Evolutionary conservation across 306 rosid genomes (phyloP), one percentile per base, ranked within the genome.

Genomic region (Medicago arabica): DNA sequence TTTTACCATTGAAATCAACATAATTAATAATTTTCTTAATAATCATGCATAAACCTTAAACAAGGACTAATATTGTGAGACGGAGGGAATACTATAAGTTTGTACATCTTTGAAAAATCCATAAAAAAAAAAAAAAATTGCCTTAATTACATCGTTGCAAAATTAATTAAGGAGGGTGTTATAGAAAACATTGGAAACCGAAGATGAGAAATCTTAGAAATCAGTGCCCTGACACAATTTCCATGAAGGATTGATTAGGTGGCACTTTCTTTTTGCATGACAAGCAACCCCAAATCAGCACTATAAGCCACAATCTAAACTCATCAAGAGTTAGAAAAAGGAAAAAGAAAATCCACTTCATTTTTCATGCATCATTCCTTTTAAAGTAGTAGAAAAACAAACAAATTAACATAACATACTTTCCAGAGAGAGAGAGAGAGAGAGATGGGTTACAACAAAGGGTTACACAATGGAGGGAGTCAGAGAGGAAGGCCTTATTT

Each of bases 201-300:
- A 69, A 81, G 38, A 15, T 36, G 73, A 19, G 7, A 53, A 39
- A 57, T 78, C 64, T 71, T 39, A 1, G 67, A 85, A 77, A 80
- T 87, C 79, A 78, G 84, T 57, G 86, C 86, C 82, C 63, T 62
- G 75, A 76, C 91, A 82, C 89, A 73, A 74, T 77, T 72, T 85
- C 78, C 89, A 77, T 28, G 31, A 28, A 28, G 31, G 31, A 3
- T 4, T 80, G 86, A 70, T 92, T 92, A 81, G 97, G 88, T 94
- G 91, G 85, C 82, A 77, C 71, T 75, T 74, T 74, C 81, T 71
- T 71, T 86, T 87, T 71, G 82, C 93, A 90, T 94, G 98, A 91
- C 90, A 88, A 91, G 89, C 89, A 83, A 88, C 84, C 80, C 19
- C 55, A 19, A 78, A 16, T 59, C 49, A 17, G 3, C 69, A 31